Percentiles rank a stretch among this genome's conserved stretches.
phyloP scores from a whole-genome alignment of 2,329 filamentous ascomycete genomes.

The Clathrospora elynae region DNA sequence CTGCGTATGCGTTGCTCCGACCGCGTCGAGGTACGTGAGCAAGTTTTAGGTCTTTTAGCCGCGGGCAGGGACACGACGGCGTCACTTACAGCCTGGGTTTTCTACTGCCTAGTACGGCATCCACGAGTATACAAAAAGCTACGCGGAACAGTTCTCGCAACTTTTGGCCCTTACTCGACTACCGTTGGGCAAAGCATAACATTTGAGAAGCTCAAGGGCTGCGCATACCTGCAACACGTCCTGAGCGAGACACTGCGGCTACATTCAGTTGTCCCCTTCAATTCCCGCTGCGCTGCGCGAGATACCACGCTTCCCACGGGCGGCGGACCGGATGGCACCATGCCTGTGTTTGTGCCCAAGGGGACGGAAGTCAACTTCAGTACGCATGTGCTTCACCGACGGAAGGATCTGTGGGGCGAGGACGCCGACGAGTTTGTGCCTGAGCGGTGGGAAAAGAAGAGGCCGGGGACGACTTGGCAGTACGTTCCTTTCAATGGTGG shows the following conservation, averaged over 20 bases:
- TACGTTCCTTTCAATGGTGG: slow-evolving; percentile 36
- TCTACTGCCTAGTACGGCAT: slow-evolving; percentile 31
- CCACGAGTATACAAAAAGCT: slow-evolving; percentile 47
- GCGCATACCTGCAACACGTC: slow-evolving; percentile 25
- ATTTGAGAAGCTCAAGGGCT: slow-evolving; percentile 16
- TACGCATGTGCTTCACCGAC: slow-evolving; percentile 25
- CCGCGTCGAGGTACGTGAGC: slow-evolving; percentile 21
- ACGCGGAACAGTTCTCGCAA: slow-evolving; percentile 38
- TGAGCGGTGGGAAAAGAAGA: slow-evolving; percentile 27
- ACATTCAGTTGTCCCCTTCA: slow-evolving; percentile 28
- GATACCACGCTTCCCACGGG: slow-evolving; percentile 38
- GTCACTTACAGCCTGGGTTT: slow-evolving; percentile 52
- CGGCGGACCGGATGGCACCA: slow-evolving; percentile 29
- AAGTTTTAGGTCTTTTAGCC: slow-evolving; percentile 58
- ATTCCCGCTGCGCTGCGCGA: slow-evolving; percentile 24
- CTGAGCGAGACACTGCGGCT: slow-evolving; percentile 35
- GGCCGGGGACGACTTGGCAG: slow-evolving; percentile 17
- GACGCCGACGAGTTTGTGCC: slow-evolving; percentile 33
- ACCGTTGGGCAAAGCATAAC: background rate
- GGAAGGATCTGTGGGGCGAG: slow-evolving; percentile 25
- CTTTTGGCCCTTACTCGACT: slow-evolving; percentile 43
- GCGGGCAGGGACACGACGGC: slow-evolving; percentile 59
- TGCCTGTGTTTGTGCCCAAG: slow-evolving; percentile 31
- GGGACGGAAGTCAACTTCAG: slow-evolving; percentile 18
- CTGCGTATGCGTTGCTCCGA: slow-evolving; percentile 6